phyloP scores from a whole-genome alignment of 176 grass and related monocot genomes.

The Aegilops tauschii region DNA sequence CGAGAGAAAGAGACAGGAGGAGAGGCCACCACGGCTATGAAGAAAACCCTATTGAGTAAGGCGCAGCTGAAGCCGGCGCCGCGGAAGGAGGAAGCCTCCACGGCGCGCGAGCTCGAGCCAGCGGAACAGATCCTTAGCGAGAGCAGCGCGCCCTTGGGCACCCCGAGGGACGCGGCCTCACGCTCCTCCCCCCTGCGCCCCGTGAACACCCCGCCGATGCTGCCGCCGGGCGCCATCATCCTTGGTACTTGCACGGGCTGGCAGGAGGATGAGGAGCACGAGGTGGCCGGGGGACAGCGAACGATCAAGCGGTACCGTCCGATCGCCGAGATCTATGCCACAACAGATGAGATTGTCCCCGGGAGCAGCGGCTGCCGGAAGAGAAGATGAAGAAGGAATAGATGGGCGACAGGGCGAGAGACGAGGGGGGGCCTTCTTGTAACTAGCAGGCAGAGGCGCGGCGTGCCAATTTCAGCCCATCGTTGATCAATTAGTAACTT shows the following conservation, averaged over 20 bases:
- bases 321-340: slow-evolving; percentile 51
- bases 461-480: too few relatives aligned
- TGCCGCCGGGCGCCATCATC: neutral
- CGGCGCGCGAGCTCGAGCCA: slow-evolving; percentile 33
- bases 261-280: slow-evolving; percentile 18
- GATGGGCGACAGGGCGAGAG: neutral
- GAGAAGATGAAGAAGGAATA: slow-evolving; percentile 22
- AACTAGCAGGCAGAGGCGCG: too few relatives aligned
- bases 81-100: slow-evolving; percentile 18
- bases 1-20: too few relatives aligned
- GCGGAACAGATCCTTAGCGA: slow-evolving; percentile 49
- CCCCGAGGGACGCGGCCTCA: neutral
- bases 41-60: neutral
- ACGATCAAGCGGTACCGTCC: slow-evolving; percentile 41
- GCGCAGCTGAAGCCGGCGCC: neutral
- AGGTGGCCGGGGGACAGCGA: slow-evolving; percentile 22
- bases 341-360: slow-evolving; percentile 22
- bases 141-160: slow-evolving; percentile 21
- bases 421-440: too few relatives aligned
- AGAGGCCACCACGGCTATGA: neutral
- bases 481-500: too few relatives aligned
- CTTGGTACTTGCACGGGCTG: neutral
- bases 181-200: slow-evolving; percentile 35
- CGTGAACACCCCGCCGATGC: slow-evolving; percentile 20
- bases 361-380: neutral